Evolutionary conservation across 768 basidiomycete species (phyloP), one percentile per base, ranked within the genome.

Genomic region (Tubosaeta sp.): DNA sequence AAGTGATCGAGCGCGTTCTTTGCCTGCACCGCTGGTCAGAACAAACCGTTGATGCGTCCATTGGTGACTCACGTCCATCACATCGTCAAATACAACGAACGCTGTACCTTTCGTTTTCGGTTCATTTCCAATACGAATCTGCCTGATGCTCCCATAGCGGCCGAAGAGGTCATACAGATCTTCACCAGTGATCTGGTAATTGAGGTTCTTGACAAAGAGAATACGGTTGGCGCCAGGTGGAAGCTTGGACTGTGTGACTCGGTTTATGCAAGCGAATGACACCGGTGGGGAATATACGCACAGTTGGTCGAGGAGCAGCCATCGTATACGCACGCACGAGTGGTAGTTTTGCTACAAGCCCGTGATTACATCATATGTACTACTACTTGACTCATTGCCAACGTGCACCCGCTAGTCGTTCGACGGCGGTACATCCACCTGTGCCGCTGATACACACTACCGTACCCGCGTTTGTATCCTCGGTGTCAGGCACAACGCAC

Each of bases 91-190:
- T 13, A 95, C 95, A 4, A 98, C 91, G 65, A 95, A 99, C 1
- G 95, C 95, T 9, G 95, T 97, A 27, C 95, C 95, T 66, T 88
- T 91, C 19, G 92, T 88, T 74, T 97, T 97, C 52, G 83, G 76
- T 65, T 93, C 90, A 57, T 85, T 95, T 44, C 95, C 95, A 58
- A 97, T 84, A 56, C 95, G 83, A 57, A 99, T 86, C 71, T 99
- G 95, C 46, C 95, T 85, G 60, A 99, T 90, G 62, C 90, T 90
- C 43, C 95, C 95, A 74, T 98, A 99, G 57, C 93, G 90, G 50
- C 94, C 95, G 62, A 99, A 98, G 57, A 98, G 76, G 74, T 98
- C 95, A 70, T 97, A 97, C 60, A 97, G 70, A 70, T 97, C 94
- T 55, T 93, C 89, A 48, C 94, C 94, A 31, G 85, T 92, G 59